A percentile compares a stretch with the other conserved stretches of the same genome.
Conservation (phyloP, 1,139 yeast species). For the Magnusiomyces fungicola region DNA sequence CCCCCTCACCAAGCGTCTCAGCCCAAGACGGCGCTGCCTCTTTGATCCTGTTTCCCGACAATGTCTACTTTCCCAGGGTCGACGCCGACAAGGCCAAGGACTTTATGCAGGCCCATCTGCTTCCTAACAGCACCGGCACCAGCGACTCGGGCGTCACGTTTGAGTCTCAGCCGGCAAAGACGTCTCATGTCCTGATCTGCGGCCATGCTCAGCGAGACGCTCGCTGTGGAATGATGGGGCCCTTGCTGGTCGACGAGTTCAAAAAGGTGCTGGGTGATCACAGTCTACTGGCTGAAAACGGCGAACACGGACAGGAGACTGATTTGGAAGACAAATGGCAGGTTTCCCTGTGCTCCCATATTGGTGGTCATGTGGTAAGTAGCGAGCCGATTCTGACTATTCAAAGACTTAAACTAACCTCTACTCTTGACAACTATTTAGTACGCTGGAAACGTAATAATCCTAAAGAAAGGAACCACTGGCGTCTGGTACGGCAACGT, state of each 20-base stretch:
- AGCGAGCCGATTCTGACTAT: slow-evolving; percentile 15
- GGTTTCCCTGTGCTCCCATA: slow-evolving; percentile 57
- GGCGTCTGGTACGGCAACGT: slow-evolving; percentile 71
- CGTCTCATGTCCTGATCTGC: slow-evolving; percentile 44
- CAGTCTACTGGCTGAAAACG: slow-evolving; percentile 25
- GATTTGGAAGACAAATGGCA: slow-evolving; percentile 31
- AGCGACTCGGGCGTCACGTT: neutral
- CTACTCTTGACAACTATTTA: slow-evolving; percentile 8
- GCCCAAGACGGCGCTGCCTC: slow-evolving; percentile 15
- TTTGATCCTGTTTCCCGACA: slow-evolving; percentile 50
- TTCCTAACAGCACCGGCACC: neutral
- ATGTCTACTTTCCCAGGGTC: slow-evolving; percentile 36
- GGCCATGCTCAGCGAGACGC: slow-evolving; percentile 59
- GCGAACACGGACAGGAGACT: slow-evolving; percentile 8
- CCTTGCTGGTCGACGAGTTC: slow-evolving; percentile 48
- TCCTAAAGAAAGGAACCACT: slow-evolving; percentile 26
- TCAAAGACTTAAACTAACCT: neutral
- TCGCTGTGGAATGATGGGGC: slow-evolving; percentile 62
- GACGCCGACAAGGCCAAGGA: slow-evolving; percentile 29
- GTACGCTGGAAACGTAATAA: slow-evolving; percentile 68
- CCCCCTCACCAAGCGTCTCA: neutral
- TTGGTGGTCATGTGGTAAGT: slow-evolving; percentile 57
- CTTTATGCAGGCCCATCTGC: slow-evolving; percentile 40
- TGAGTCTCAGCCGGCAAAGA: slow-evolving; percentile 10
- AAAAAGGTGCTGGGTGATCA: slow-evolving; percentile 35